Percentiles rank a stretch among this genome's conserved stretches.
phyloP scores from a whole-genome alignment of 208 protist genomes.

The Wallacemonas sp. region DNA sequence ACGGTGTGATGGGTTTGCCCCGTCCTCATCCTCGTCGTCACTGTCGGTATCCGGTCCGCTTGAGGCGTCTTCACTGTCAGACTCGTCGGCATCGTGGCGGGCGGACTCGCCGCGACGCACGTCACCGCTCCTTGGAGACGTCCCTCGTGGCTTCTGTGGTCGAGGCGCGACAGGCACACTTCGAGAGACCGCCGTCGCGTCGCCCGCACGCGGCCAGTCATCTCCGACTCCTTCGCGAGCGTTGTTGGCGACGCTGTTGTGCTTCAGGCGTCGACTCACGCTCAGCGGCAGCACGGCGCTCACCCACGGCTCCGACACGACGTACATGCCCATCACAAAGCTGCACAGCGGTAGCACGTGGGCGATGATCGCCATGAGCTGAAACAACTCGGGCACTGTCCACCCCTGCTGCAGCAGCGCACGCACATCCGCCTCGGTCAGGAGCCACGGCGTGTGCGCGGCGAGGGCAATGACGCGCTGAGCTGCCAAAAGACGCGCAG shows the following conservation, averaged over 20 bases:
- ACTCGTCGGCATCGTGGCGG: not conserved
- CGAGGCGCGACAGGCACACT: constrained; percentile 1
- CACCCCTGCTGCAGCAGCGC: constrained; percentile 43
- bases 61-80: not conserved
- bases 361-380: constrained; percentile 63
- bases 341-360: constrained; percentile 69
- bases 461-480: constrained; percentile 75
- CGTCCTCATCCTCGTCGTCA: not conserved
- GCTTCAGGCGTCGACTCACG: constrained; percentile 24
- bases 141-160: too few species aligned
- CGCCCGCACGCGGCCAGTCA: not conserved
- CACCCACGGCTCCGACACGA: constrained; percentile 70
- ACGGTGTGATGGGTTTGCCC: too few species aligned
- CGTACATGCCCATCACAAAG: constrained; percentile 76
- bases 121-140: too few species aligned
- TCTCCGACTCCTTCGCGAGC: not conserved
- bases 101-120: too few species aligned
- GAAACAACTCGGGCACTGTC: constrained; percentile 81
- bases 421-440: constrained; percentile 47
- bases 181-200: not conserved
- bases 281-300: constrained; percentile 48
- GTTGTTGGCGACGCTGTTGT: constrained; percentile 18
- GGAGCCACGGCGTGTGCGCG: constrained; percentile 74
- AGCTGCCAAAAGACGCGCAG: constrained; percentile 44
- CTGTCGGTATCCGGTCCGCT: not conserved